phyloP scores from a whole-genome alignment of 2,329 filamentous ascomycete species.

The Hymenoscyphus infarciens region DNA sequence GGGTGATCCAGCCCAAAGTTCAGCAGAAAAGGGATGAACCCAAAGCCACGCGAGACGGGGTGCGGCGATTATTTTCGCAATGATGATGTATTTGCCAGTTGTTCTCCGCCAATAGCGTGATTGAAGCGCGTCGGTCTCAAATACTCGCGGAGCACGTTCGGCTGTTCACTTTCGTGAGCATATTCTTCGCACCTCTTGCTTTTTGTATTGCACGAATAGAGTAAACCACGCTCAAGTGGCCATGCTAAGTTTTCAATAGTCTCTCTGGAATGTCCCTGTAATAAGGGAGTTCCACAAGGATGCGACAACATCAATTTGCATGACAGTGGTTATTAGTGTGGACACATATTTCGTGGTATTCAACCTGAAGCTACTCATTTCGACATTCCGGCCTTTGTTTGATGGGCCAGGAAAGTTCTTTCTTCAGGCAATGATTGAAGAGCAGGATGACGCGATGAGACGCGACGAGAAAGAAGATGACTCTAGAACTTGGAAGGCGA shows the following conservation, averaged over 20 bases:
- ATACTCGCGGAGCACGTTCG: constrained; percentile 1
- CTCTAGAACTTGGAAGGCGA: not conserved
- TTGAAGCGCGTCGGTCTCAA: constrained; percentile 6
- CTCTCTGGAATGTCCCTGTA: constrained; percentile 4
- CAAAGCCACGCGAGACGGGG: constrained; percentile 4
- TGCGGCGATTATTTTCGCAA: not conserved
- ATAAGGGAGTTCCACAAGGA: not conserved
- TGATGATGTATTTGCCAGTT: not conserved
- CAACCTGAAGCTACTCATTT: constrained; percentile 5
- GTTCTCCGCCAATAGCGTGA: constrained; percentile 3
- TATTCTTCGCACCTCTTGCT: constrained; percentile 6
- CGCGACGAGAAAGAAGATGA: not conserved
- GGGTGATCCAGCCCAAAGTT: not conserved
- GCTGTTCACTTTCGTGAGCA: constrained; percentile 5
- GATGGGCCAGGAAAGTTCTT: not conserved
- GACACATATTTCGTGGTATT: constrained; percentile 4
- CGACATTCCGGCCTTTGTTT: not conserved
- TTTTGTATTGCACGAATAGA: constrained; percentile 4
- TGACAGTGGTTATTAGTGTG: not conserved
- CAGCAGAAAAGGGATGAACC: constrained; percentile 3
- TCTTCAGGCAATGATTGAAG: not conserved
- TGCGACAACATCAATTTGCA: not conserved
- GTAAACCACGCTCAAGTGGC: not conserved
- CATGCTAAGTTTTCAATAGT: not conserved
- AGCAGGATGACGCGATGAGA: not conserved